Conservation (phyloP, 352 stramenopile species). For the Phytophthora lateralis region DNA sequence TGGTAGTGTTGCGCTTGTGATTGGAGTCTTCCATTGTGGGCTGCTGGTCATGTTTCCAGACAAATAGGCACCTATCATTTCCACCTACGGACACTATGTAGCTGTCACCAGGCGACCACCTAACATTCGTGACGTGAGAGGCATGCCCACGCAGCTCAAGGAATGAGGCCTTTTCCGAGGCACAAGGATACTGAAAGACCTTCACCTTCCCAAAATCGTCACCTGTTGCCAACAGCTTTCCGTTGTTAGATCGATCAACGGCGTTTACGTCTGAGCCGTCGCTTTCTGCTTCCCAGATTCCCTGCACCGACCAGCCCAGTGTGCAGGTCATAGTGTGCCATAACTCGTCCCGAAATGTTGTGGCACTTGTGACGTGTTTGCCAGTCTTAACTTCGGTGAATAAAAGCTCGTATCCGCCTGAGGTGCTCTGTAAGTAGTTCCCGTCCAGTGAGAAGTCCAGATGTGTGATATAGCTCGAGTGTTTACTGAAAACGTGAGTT, state of each 20-base stretch:
- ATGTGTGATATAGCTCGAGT: constrained; percentile 81
- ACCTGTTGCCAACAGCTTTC: constrained; percentile 68
- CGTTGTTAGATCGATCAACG: constrained; percentile 69
- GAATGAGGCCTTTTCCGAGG: constrained; percentile 55
- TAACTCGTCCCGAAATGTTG: constrained; percentile 82
- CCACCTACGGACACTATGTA: constrained; percentile 77
- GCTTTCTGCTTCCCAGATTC: constrained; percentile 79
- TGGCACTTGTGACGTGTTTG: constrained; percentile 75
- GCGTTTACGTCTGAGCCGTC: constrained; percentile 87
- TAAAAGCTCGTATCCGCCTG: constrained; percentile 87
- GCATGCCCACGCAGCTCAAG: constrained; percentile 69
- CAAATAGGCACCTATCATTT: constrained; percentile 80
- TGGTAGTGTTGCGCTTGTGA: constrained; percentile 3
- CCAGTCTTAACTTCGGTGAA: constrained; percentile 86
- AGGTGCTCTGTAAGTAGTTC: constrained; percentile 71
- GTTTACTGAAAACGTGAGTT: constrained; percentile 77
- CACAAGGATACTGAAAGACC: constrained; percentile 87
- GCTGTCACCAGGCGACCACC: constrained; percentile 62
- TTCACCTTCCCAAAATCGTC: constrained; percentile 90
- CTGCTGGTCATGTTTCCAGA: constrained; percentile 65
- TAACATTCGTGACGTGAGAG: constrained; percentile 84
- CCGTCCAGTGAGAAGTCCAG: constrained; percentile 81
- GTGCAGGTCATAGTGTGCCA: constrained; percentile 92
- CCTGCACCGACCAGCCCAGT: constrained; percentile 91
- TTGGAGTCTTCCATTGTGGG: background rate